Base-by-base conservation (phyloP, 225 moss, liverwort and hornwort species). In the Sphagnum contortum region DNA sequence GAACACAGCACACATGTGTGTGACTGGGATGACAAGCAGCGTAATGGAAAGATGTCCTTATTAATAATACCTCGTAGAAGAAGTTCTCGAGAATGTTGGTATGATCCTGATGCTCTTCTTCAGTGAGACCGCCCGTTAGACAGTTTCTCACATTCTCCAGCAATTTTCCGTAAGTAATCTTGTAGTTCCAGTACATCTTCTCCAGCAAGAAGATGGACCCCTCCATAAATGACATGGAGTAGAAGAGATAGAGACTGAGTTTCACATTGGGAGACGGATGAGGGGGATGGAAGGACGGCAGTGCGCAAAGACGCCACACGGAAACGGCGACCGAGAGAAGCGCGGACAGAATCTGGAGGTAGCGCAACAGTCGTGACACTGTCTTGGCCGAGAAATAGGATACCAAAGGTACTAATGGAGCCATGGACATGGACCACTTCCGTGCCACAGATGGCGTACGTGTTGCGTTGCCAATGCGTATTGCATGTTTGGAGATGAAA, bases 161-260 rank as follows among this genome's bases (percentile, higher is more conserved):
- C 53, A 94, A 68, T 44, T 72, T 11, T 63, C 52, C 52, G 59
- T 57, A 65, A 72, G 57, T 69, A 1, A 79, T 61, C 68, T 52
- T 62, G 62, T 61, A 83, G 65, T 90, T 88, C 86, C 81, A 84
- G 53, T 87, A 94, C 48, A 47, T 6, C 66, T 73, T 88, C 68
- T 86, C 88, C 7, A 90, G 47, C 49, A 93, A 67, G 69, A 88
- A 90, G 45, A 88, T 56, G 49, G 76, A 76, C 4, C 88, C 90
- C 61, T 90, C 93, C 4, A 81, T 4, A 63, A 82, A 66, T 9
- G 90, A 75, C 72, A 93, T 68, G 49, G 49, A 60, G 63, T 88
- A 93, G 70, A 90, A 93, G 3, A 80, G 71, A 46, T 57, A 75
- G 52, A 88, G 49, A 64, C 72, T 74, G 60, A 63, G 62, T 1